A percentile compares a stretch with the other conserved stretches of the same genome.
phyloP scores from a whole-genome alignment of 2,329 filamentous ascomycete species.

The Hymenoscyphus scutula region DNA sequence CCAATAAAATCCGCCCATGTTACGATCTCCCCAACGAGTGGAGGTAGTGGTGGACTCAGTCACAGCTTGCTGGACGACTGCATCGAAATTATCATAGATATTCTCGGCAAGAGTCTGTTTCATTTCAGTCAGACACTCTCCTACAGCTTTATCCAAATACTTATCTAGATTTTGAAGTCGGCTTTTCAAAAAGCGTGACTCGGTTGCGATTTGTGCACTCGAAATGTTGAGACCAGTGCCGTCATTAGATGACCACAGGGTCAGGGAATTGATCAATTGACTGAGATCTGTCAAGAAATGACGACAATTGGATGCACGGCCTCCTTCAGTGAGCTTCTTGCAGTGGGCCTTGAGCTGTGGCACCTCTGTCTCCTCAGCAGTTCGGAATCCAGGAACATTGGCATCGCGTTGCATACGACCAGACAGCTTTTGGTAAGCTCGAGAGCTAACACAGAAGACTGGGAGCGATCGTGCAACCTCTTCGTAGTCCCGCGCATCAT shows the following conservation, averaged over 20 bases:
- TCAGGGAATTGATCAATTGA: slow-evolving; percentile 52
- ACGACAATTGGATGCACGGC: slow-evolving; percentile 44
- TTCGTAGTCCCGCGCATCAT: slow-evolving; percentile 57
- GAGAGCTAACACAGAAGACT: slow-evolving; percentile 63
- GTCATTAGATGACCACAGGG: slow-evolving; percentile 48
- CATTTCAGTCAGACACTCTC: slow-evolving; percentile 40
- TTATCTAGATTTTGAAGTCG: slow-evolving; percentile 42
- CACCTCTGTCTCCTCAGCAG: slow-evolving; percentile 52
- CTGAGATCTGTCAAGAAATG: slow-evolving; percentile 51
- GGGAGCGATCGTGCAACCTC: slow-evolving; percentile 53
- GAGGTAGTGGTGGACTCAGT: slow-evolving; percentile 38
- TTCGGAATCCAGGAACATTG: slow-evolving; percentile 50
- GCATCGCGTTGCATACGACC: slow-evolving; percentile 53
- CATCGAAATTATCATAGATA: slow-evolving; percentile 45
- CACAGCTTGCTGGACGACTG: slow-evolving; percentile 41
- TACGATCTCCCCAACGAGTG: slow-evolving; percentile 41
- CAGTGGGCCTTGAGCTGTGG: slow-evolving; percentile 46
- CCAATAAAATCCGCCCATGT: slow-evolving; percentile 48
- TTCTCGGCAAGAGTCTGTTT: slow-evolving; percentile 43
- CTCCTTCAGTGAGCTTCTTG: slow-evolving; percentile 52
- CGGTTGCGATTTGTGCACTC: slow-evolving; percentile 39
- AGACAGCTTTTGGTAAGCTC: slow-evolving; percentile 61
- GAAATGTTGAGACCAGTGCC: slow-evolving; percentile 42
- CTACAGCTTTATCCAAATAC: slow-evolving; percentile 42
- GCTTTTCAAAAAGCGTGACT: slow-evolving; percentile 40